Evolutionary conservation across 1,284 basidiomycete species (phyloP).

Genomic region (Phellopilus nigrolimitatus): DNA sequence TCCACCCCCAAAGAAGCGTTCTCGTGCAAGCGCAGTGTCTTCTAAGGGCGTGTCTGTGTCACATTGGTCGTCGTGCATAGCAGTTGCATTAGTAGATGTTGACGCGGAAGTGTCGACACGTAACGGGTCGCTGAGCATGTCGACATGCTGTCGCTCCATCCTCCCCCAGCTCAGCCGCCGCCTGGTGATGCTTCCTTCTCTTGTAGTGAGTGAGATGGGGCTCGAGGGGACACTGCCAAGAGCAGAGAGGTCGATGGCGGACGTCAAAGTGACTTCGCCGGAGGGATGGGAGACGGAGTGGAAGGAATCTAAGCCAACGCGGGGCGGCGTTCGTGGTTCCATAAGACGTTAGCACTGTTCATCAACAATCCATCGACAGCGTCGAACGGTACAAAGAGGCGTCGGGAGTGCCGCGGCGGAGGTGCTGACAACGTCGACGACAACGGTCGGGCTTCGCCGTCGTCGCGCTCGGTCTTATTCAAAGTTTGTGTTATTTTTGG

Average conservation of each 20-base stretch:
- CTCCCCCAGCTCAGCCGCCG: constrained; percentile 20
- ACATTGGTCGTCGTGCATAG: background rate
- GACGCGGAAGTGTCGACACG: constrained; percentile 10
- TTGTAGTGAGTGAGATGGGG: constrained; percentile 7
- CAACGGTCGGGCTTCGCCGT: too few relatives aligned
- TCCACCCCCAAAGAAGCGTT: constrained; percentile 9
- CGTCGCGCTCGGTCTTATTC: too few relatives aligned
- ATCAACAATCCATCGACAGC: too few relatives aligned
- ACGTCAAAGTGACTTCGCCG: constrained; percentile 40
- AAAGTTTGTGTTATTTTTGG: too few relatives aligned
- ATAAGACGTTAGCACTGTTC: background rate
- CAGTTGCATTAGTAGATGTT: background rate
- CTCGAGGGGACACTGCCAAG: constrained; percentile 11
- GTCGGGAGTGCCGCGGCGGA: too few relatives aligned
- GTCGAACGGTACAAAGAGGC: too few relatives aligned
- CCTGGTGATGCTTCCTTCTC: constrained; percentile 19
- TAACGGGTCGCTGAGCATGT: constrained; percentile 18
- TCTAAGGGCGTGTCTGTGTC: constrained; percentile 18
- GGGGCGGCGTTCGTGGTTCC: background rate
- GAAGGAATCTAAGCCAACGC: background rate
- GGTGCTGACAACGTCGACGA: too few relatives aligned
- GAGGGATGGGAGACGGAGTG: background rate
- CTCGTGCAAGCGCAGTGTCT: constrained; percentile 15
- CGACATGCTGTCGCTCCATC: constrained; percentile 20
- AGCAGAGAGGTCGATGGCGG: constrained; percentile 52